Evolutionary conservation across 176 grass and related monocot species (phyloP).

Genomic region (Carex myosuroides): DNA sequence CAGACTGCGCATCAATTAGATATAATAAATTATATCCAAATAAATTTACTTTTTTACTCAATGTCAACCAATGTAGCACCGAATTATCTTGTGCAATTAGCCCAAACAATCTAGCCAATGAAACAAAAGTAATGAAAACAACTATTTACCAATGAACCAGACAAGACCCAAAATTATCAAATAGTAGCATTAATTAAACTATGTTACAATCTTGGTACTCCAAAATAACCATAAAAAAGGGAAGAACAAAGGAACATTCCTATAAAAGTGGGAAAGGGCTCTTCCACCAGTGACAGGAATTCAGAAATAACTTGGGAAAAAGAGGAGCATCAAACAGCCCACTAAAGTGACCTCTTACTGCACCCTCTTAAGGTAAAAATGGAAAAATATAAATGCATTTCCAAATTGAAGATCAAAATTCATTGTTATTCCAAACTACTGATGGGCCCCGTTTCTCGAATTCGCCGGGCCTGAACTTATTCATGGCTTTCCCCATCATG

Average conservation of each 20-base stretch:
- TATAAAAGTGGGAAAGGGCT: background rate
- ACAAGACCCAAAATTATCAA: background rate
- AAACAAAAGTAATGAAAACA: background rate
- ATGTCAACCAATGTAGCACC: background rate
- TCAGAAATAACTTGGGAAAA: background rate
- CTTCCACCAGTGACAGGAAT: background rate
- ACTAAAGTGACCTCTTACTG: background rate
- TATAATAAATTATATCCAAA: background rate
- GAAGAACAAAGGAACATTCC: background rate
- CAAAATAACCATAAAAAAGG: background rate
- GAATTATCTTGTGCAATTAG: background rate
- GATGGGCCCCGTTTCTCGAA: conserved; percentile 42
- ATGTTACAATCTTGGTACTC: background rate
- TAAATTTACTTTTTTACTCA: background rate
- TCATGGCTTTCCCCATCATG: conserved; percentile 74
- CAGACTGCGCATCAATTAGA: background rate
- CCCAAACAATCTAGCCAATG: background rate
- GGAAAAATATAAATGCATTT: background rate
- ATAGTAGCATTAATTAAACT: background rate
- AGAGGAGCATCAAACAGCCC: background rate
- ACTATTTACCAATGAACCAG: background rate
- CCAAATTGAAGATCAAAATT: conserved; percentile 16
- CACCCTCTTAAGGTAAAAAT: background rate
- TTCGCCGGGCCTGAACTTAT: conserved; percentile 45
- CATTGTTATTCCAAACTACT: conserved; percentile 56